Base-by-base conservation (phyloP, 768 basidiomycete genomes). In the Hericium coralloides region DNA sequence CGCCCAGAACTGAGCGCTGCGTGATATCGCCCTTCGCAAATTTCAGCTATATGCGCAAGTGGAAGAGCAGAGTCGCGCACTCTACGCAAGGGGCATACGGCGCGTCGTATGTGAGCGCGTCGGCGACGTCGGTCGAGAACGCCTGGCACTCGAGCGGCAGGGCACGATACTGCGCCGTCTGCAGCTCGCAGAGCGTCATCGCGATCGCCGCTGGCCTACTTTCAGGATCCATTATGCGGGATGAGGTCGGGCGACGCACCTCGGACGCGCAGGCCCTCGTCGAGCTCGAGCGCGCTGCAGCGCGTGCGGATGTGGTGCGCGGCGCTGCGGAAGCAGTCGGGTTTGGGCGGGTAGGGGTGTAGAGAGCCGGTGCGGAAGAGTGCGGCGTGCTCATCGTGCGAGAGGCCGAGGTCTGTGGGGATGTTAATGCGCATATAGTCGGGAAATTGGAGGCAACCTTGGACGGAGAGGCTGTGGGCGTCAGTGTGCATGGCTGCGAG, bases 1-100 rank as follows among this genome's bases (percentile, higher is more conserved):
- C n/a, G 62, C 59, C 62, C 62, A 63, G 37, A 58, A 58, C 37
- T 63, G 62, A 6, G 62, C 50, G 26, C 62, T 63, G 22, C 62
- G 57, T 12, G 62, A 61, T 41, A 63, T 57, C 38, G 60, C 62
- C 22, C 62, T 63, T 20, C 10, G 20, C 1, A 17, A n/a, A 23
- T 15, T 14, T 43, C 7, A 36, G 38, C 25, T 6, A 15, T 2
- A 4, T 8, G 25, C 22, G 43, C 48, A 37, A 39, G 49, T 22
- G 38, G 49, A 10, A 23, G 17, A 23, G 12, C 26, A 18, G 8
- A 12, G 22, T 12, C 14, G 55, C 62, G 18, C 45, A 61, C 62
- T 61, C 62, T 31, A 63, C 62, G 41, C 62, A 63, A 9, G 53
- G 25, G 17, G 60, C 55, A 50, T 58, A 60, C 38, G 37, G 53